Base-by-base conservation (phyloP, 1,284 basidiomycete species). In the Trametes polyzona region DNA sequence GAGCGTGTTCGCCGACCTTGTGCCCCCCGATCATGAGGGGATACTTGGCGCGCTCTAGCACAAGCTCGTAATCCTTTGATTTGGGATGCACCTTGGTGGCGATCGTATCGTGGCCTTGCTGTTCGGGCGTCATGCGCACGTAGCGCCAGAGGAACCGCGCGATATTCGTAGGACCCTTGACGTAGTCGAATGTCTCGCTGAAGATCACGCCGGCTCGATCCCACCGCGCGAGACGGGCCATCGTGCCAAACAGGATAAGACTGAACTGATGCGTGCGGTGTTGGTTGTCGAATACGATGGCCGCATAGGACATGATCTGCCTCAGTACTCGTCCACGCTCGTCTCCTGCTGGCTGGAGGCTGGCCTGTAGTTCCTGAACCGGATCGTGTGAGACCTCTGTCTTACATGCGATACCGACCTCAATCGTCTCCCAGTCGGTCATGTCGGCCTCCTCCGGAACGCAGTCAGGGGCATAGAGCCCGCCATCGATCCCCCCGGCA, bases 141-240 rank as follows among this genome's bases (percentile, higher is more conserved):
- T 43, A 48, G 14, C 50, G 56, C 55, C 55, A 57, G 16, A 51
- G 17, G 46, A 57, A 57, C 16, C 37, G 9, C 9, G 42, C 55
- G 35, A 57, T 41, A 19, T 33, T 44, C 3, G 4, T 16, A 12
- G 55, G 48, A 3, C 51, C 35, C 4, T 26, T 11, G 2, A 26
- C 12, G 32, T 52, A 57, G 40, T 57, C 37, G 50, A 57, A 52
- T 29, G 41, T 36, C 40, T 42, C 30, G 11, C 50, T 57, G 17
- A 36, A 16, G 17, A 53, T n/a, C 2, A 36, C 39, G 4, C 58
- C 58, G 3, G 44, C 23, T 0, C 48, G 33, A 26, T 55, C 53
- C 47, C 47, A 55, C 5, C 47, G 52, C 7, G 46, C 29, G 39
- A 55, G 33, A 4, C 57, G 51, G 4, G 57, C 57, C 14, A 19